Conservation (phyloP, 129 eudicot species). For the Arctium lappa region DNA sequence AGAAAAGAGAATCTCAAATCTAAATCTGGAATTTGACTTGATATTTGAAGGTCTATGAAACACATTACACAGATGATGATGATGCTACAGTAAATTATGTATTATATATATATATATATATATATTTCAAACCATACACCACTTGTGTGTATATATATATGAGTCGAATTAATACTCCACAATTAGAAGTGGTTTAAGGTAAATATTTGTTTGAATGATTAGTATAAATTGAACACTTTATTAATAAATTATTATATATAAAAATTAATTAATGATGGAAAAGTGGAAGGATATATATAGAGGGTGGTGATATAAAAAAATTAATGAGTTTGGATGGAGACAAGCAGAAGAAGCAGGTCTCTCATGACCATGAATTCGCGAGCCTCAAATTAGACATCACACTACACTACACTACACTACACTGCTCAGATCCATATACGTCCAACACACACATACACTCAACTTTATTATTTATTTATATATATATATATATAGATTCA, state of each 20-base stretch:
- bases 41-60: conserved; percentile 21
- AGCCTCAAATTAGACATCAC: conserved; percentile 11
- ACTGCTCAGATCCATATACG: not conserved
- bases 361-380: conserved; percentile 10
- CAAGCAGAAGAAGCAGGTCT: not conserved
- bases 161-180: not conserved
- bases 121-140: not conserved
- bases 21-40: conserved; percentile 23
- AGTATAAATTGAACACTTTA: no score
- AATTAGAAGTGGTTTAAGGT: not conserved
- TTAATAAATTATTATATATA: no score
- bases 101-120: not conserved
- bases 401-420: conserved; percentile 4
- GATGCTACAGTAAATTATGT: conserved; percentile 10
- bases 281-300: no score
- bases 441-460: not conserved
- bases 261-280: no score
- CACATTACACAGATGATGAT: conserved; percentile 21
- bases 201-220: no score
- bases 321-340: not conserved
- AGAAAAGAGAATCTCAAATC: conserved; percentile 19
- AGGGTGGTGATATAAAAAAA: not conserved
- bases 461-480: not conserved
- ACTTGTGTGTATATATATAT: not conserved
- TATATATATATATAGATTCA: no score